A percentile compares a stretch with the other conserved stretches of the same genome.
These are phyloP conservation scores for Dryas alaskensis DNA, from an alignment of 306 rosid species.

Conservation along the genomic window DNA sequence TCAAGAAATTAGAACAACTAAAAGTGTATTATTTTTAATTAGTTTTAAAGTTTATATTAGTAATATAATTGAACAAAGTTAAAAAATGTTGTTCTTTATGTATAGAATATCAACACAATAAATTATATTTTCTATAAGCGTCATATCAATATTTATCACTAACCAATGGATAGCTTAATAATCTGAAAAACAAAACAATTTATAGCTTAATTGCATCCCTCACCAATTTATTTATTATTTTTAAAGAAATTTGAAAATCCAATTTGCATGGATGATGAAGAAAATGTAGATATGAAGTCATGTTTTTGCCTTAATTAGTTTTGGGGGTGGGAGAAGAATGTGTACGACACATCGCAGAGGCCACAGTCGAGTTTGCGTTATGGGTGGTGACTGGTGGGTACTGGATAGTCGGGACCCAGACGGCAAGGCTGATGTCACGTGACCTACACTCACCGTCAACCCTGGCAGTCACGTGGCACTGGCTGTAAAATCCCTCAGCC, in stretches of 20 bases:
- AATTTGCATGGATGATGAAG: background rate
- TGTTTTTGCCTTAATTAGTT: background rate
- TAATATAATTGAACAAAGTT: too few species aligned
- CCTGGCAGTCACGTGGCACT: slow-evolving; percentile 25
- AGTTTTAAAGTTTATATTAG: too few species aligned
- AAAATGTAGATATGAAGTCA: background rate
- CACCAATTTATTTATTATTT: background rate
- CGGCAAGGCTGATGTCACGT: slow-evolving; percentile 40
- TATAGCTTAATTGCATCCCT: too few species aligned
- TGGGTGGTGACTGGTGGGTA: background rate
- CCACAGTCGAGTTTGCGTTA: slow-evolving; percentile 24
- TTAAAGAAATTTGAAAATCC: too few species aligned
- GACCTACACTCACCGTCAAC: slow-evolving; percentile 29
- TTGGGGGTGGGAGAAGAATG: background rate
- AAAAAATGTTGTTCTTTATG: too few species aligned
- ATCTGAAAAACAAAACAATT: too few species aligned
- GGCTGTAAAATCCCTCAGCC: background rate
- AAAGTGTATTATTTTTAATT: too few species aligned
- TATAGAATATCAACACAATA: too few species aligned
- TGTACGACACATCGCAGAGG: background rate
- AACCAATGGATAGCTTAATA: too few species aligned
- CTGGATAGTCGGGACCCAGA: background rate
- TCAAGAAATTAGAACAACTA: too few species aligned
- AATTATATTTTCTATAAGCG: too few species aligned
- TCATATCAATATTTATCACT: too few species aligned